Evolutionary conservation across 2,329 filamentous ascomycete genomes (phyloP), one percentile per base, ranked within the genome.

Genomic region (Calonectria ilicicola): DNA sequence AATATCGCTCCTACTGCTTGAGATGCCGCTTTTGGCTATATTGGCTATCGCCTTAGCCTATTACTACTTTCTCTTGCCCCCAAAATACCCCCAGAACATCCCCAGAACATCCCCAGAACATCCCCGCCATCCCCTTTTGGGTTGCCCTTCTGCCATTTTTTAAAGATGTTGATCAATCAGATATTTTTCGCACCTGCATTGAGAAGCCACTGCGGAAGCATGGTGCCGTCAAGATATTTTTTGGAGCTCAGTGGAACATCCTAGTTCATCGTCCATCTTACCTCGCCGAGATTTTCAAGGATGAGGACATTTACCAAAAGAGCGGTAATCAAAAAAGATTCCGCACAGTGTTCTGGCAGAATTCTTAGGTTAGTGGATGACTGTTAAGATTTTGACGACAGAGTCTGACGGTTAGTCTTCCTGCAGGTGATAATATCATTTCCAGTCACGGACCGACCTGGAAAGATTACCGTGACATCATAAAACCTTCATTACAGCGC

Each of bases 381-480:
- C 3, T 10, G 35, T 5, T 2, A 8, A n/a, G 17, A 7, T 58
- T 38, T n/a, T 17, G 2, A 40, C 21, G 6, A 2, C 14, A 40
- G 14, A 15, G 19, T 15, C 29, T 58, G 12, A 58, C 35, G 7
- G 2, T 23, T 9, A 5, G 23, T 15, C 8, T 40, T 17, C 17
- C 10, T 19, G 12, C n/a, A 58, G 53, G 53, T 2, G 84, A 85
- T 64, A 85, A 86, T 51, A 81, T 86, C 27, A 86, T 86, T 29
- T 84, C 82, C 60, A 79, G 83, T 7, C 80, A 81, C 66, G 84
- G 83, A 2, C 77, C 81, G 10, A 80, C 76, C 2, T 86, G 84
- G 84, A 82, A 76, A 69, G 74, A 77, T 5, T 86, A 83, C 69
- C 79, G 78, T 1, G 76, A 79, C 1, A 79, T 86, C 26, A 79